Conservation (phyloP, 1,139 yeast genomes). For the Yamadazyma jaroonii region DNA sequence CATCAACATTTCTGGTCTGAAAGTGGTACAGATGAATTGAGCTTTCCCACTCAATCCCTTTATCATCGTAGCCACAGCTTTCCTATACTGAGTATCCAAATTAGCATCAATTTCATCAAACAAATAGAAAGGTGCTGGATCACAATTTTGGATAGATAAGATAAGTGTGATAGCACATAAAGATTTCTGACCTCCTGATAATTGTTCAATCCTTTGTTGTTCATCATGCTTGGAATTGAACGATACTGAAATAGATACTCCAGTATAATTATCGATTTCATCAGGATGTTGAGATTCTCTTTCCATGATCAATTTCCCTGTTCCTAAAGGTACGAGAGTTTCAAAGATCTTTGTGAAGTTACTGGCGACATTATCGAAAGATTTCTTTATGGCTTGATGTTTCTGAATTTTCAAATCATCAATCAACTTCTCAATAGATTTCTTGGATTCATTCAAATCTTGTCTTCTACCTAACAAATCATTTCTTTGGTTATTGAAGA, state of each 20-base stretch:
- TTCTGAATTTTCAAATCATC: conserved; percentile 73
- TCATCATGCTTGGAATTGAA: conserved; percentile 86
- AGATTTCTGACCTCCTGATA: conserved; percentile 96
- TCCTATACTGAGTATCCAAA: conserved; percentile 86
- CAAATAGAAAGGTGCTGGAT: conserved; percentile 94
- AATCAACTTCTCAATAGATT: conserved; percentile 72
- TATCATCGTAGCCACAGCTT: conserved; percentile 81
- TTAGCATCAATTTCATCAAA: conserved; percentile 98
- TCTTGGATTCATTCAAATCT: conserved; percentile 70
- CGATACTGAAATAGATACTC: conserved; percentile 85
- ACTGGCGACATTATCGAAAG: conserved; percentile 73
- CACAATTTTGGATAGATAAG: conserved; percentile 89
- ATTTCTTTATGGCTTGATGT: conserved; percentile 75
- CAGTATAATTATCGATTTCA: conserved; percentile 50
- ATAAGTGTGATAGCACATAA: conserved; percentile 91
- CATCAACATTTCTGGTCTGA: conserved; percentile 87
- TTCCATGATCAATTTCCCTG: conserved; percentile 71
- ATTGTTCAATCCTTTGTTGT: conserved; percentile 83
- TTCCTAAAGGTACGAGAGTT: conserved; percentile 79
- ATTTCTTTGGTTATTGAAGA: conserved; percentile 71
- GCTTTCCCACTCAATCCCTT: conserved; percentile 61
- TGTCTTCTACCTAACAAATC: conserved; percentile 61
- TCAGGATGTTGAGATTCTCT: conserved; percentile 24
- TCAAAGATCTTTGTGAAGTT: conserved; percentile 76
- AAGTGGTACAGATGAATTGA: conserved; percentile 95